A percentile compares a stretch with the other conserved stretches of the same genome.
Evolutionary conservation across 805 yeast genomes (phyloP).

Genomic region (Cyberlindnera amylophila): DNA sequence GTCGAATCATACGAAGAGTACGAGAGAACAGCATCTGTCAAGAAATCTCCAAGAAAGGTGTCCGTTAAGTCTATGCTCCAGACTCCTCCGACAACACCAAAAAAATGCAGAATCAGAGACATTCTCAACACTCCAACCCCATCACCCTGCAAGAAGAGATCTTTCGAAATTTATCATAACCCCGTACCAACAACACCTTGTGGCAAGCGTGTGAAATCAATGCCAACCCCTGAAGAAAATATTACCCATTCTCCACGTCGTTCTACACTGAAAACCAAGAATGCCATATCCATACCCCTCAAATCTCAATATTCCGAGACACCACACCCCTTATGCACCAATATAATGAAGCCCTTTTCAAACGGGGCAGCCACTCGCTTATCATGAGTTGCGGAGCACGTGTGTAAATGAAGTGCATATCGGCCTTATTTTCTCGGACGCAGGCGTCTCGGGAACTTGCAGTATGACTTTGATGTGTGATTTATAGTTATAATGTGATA

Average conservation of each 20-base stretch:
- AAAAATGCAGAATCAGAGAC: slow-evolving; percentile 15
- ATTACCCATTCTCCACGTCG: background rate
- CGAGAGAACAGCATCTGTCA: slow-evolving; percentile 14
- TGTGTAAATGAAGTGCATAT: too few species aligned
- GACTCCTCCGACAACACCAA: slow-evolving; percentile 34
- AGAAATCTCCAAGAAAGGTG: slow-evolving; percentile 5
- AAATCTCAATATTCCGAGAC: too few species aligned
- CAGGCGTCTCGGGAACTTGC: too few species aligned
- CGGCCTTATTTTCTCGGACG: too few species aligned
- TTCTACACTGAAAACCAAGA: too few species aligned
- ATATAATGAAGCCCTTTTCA: too few species aligned
- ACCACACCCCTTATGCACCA: too few species aligned
- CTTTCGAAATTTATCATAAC: slow-evolving; percentile 5
- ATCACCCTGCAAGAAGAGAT: slow-evolving; percentile 6
- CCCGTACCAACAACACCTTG: slow-evolving; percentile 1
- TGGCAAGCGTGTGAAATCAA: slow-evolving; percentile 2
- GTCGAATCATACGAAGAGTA: slow-evolving; percentile 35
- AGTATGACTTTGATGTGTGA: too few species aligned
- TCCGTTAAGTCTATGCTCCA: slow-evolving; percentile 3
- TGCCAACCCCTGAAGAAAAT: slow-evolving; percentile 7
- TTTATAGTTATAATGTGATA: too few species aligned
- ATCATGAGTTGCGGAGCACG: too few species aligned
- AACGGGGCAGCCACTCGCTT: too few species aligned
- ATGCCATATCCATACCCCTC: too few species aligned
- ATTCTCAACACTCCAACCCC: slow-evolving; percentile 15